Base-by-base conservation (phyloP, 148 eudicot genomes). In the Rhododendron kiyosumense region DNA sequence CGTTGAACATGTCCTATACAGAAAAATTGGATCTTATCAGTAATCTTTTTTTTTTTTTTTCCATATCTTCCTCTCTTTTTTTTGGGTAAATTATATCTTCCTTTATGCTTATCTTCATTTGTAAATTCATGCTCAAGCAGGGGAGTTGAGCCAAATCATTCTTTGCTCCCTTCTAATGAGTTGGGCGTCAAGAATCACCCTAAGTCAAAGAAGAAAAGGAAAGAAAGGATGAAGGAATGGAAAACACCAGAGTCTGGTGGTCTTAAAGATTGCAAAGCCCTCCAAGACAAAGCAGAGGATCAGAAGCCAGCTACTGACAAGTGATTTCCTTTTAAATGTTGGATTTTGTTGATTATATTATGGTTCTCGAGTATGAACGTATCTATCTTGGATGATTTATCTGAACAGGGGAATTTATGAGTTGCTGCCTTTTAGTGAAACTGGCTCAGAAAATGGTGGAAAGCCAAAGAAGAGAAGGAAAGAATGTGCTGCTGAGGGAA, bases 391-490 rank as follows among this genome's bases (percentile, higher is more conserved):
- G 54, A 69, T 65, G 26, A 77, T 85, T 30, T 79, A 41, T 65
- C 85, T 41, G 48, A 84, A 79, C 88, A 89, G 88, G 87, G 84
- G 5, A 86, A 81, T 8, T 85, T 77, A 52, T 75, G 9, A 6
- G 57, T 52, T 51, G 32, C 38, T 83, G 81, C 63, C 86, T 86
- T 83, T 83, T 22, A 74, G 86, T 28, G 88, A 83, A 82, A 48
- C 77, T 78, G 88, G 51, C 84, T 43, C 82, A 51, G 90, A 84
- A 61, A 86, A 74, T 79, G 84, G 76, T 46, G 14, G 14, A 4
- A 91, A 89, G 85, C 82, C 77, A n/a, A 90, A 90, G 63, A 90
- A 89, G 91, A 86, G 87, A 84, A 89, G 78, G 83, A 91, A 88
- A 85, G 87, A 76, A 74, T 30, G 28, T 32, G 80, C 78, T 63